A percentile compares a stretch with the other conserved stretches of the same genome.
phyloP scores from a whole-genome alignment of 139 green algal genomes.

The Pseudopediastrum boryanum region DNA sequence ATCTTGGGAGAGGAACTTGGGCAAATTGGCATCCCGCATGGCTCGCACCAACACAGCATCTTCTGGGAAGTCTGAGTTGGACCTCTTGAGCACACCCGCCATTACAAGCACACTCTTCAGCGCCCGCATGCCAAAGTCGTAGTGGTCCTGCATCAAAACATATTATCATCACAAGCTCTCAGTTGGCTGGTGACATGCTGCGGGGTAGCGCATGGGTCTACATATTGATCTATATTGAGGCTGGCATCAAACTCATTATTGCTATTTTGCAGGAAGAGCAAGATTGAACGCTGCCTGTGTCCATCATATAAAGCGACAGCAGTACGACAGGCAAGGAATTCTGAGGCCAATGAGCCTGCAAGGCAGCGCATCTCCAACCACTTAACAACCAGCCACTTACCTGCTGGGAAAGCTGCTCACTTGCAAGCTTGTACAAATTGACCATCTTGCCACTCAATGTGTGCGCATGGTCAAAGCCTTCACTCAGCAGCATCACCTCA shows the following conservation, averaged over 20 bases:
- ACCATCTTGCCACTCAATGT: conserved; percentile 82
- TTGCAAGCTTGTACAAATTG: conserved; percentile 85
- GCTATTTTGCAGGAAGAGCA: too few relatives aligned
- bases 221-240: too few relatives aligned
- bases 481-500: conserved; percentile 81
- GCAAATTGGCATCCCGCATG: conserved; percentile 81
- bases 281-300: too few relatives aligned
- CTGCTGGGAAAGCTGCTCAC: conserved; percentile 87
- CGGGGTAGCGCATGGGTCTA: too few relatives aligned
- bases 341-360: background rate
- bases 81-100: conserved; percentile 74
- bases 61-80: conserved; percentile 53
- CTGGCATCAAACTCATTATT: too few relatives aligned
- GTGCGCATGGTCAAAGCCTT: conserved; percentile 74
- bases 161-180: too few relatives aligned
- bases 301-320: too few relatives aligned
- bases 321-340: too few relatives aligned
- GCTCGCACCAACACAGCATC: conserved; percentile 70
- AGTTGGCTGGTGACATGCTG: too few relatives aligned
- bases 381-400: too few relatives aligned
- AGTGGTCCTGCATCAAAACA: conserved; percentile 50
- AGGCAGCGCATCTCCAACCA: background rate
- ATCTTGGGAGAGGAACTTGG: conserved; percentile 80
- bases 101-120: conserved; percentile 86
- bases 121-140: conserved; percentile 91